Evolutionary conservation across 495 filamentous ascomycete genomes (phyloP), one percentile per base, ranked within the genome.

Genomic region (Trypethelium eluteriae): DNA sequence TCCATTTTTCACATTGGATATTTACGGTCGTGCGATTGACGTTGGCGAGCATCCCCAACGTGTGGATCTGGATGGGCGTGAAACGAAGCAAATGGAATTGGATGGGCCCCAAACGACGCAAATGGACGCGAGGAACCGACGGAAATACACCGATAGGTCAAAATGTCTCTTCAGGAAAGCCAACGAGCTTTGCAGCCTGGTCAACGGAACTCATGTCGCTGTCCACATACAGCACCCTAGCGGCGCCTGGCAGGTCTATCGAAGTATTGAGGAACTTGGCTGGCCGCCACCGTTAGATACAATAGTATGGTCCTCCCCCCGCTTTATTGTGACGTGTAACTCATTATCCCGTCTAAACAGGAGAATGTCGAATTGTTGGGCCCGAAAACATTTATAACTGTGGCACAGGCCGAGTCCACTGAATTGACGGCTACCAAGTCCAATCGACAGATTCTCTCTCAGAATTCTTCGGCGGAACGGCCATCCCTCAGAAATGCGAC

Each of bases 121-220:
- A n/a, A n/a, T n/a, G n/a, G n/a, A n/a, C n/a, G n/a, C n/a, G n/a
- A 46, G 41, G 41, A 46, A 5, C 41, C 41, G 41, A 46, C 41
- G 41, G 14, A 46, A 6, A 14, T 46, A 6, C 6, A 46, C 5
- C 5, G 41, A 46, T 6, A 5, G 41, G 14, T 46, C 41, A 46
- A 6, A 6, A 6, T 6, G 14, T 46, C 41, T 46, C 5, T 63
- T 63, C 62, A 63, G 38, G 34, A 63, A 63, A 39, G 62, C 32
- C 62, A 63, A 63, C 62, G 11, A 63, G 18, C 41, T 46, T 14
- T 46, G 41, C 14, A 46, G 14, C 14, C 41, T 6, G 5, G 41
- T 46, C 41, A 14, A 46, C 5, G 41, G 41, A 6, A 46, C 41
- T 46, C 41, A 46, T 6, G 14, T 46, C 14, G 41, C 41, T 14